A percentile compares a stretch with the other conserved stretches of the same genome.
Conservation (phyloP, 179 eudicot species). For the Spinacia oleracea region DNA sequence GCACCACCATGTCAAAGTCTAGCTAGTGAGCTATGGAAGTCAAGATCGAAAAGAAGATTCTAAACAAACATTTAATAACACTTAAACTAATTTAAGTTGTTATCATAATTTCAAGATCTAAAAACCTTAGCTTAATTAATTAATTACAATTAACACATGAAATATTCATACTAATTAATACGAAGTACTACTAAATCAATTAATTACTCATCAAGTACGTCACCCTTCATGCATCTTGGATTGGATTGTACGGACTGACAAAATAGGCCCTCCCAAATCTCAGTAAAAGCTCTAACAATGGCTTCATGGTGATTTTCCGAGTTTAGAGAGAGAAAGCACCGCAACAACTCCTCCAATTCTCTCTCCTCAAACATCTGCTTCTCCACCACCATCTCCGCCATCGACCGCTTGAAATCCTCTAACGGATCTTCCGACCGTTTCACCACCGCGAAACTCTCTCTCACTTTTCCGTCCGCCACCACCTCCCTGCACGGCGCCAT, state of each 20-base stretch:
- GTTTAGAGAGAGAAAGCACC: slow-evolving; percentile 67
- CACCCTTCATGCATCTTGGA: background rate
- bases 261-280: slow-evolving; percentile 68
- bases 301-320: slow-evolving; percentile 50
- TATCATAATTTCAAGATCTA: background rate
- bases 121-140: background rate
- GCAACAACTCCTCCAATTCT: slow-evolving; percentile 69
- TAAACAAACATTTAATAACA: background rate
- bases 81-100: background rate
- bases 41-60: background rate
- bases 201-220: no score
- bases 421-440: slow-evolving; percentile 71
- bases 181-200: no score
- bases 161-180: background rate
- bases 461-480: slow-evolving; percentile 69
- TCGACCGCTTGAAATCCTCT: slow-evolving; percentile 73
- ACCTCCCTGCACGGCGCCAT: slow-evolving; percentile 61
- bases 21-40: no score
- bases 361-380: slow-evolving; percentile 62
- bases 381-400: slow-evolving; percentile 91
- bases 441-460: slow-evolving; percentile 80
- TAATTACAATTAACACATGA: background rate
- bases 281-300: slow-evolving; percentile 69
- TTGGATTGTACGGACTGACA: background rate
- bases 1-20: no score